Percentiles rank a stretch among this genome's conserved stretches.
phyloP scores from a whole-genome alignment of 2,329 filamentous ascomycete species.

The Dactylonectria macrodidyma region DNA sequence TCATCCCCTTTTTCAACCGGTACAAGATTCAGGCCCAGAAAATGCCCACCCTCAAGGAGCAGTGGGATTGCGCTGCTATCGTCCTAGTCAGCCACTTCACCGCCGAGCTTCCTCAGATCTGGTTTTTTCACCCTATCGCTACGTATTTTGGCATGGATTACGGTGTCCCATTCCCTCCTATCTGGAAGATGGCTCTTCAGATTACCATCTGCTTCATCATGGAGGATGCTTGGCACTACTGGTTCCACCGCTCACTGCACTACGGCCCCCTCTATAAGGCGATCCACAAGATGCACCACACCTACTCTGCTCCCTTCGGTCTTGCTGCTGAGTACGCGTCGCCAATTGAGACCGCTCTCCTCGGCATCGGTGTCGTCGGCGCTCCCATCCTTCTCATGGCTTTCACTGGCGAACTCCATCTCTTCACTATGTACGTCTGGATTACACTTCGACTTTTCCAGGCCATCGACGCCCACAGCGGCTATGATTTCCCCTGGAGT shows the following conservation, averaged over 20 bases:
- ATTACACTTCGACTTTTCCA: slow-evolving; percentile 94
- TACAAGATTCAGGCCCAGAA: slow-evolving; percentile 96
- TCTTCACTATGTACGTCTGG: slow-evolving; percentile 98
- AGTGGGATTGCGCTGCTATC: slow-evolving; percentile 93
- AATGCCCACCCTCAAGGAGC: slow-evolving; percentile 91
- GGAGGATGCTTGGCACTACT: slow-evolving; percentile 99
- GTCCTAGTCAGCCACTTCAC: slow-evolving; percentile 97
- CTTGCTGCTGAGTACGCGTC: slow-evolving; percentile 98
- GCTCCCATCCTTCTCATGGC: slow-evolving; percentile 87
- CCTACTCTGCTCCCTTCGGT: slow-evolving; percentile 97
- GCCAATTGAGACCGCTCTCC: slow-evolving; percentile 95
- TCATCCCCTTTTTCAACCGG: slow-evolving; percentile 87
- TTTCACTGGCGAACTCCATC: slow-evolving; percentile 89
- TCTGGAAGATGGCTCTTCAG: slow-evolving; percentile 90
- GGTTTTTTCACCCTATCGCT: slow-evolving; percentile 98
- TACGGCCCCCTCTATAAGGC: slow-evolving; percentile 95
- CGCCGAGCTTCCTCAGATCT: slow-evolving; percentile 98
- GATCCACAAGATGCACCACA: slow-evolving; percentile 99
- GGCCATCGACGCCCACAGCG: slow-evolving; percentile 96
- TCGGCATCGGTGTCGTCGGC: slow-evolving; percentile 89
- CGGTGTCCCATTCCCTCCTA: slow-evolving; percentile 88
- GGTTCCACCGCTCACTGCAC: slow-evolving; percentile 92
- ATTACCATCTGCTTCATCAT: slow-evolving; percentile 95
- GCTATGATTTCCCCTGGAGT: slow-evolving; percentile 98
- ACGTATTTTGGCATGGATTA: slow-evolving; percentile 92